Base-by-base conservation (phyloP, 208 protist genomes). In the Wallacemonas sp. region DNA sequence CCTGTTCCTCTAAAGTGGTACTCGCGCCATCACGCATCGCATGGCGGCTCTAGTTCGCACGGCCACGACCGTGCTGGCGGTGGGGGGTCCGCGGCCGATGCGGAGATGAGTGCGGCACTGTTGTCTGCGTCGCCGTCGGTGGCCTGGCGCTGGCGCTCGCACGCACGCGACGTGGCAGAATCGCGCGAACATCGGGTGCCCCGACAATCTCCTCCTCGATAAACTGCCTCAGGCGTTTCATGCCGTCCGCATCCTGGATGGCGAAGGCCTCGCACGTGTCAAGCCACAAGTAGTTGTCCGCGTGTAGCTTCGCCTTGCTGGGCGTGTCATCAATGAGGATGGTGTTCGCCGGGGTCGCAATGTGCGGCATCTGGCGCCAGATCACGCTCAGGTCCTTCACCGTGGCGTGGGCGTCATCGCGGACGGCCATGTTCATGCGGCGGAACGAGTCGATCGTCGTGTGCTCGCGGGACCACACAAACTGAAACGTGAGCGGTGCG, bases 381-480 rank as follows among this genome's bases (percentile, higher is more conserved):
- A 96, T 79, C 39, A 61, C 65, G 5, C 54, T 39, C 39, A 94
- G 70, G 29, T 96, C 87, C 72, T 96, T 96, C 50, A 96, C 74
- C 14, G 91, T 96, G 5, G 91, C 91, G 64, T 93, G 86, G 20
- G 55, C 70, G 70, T 96, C 91, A 10, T 96, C 85, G 46, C 57
- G 25, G 0, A 82, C 57, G 11, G 55, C 54, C 39, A 82, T 74
- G 63, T 86, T 86, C 18, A 74, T 49, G 4, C 91, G 87, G 25
- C 91, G 80, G 38, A 92, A 93, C 39, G 91, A 83, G 64, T 96
- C 91, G 11, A 76, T 75, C 20, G 50, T 57, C 7, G 91, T 96
- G 77, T 96, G 91, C 77, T 96, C 87, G 28, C 91, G 82, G 1
- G 86, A 79, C 87, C 91, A 96, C 8, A 93, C 76, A 75, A 96